A percentile compares a stretch with the other conserved stretches of the same genome.
Conservation (phyloP, 148 eudicot species). For the Rhododendron molle region DNA sequence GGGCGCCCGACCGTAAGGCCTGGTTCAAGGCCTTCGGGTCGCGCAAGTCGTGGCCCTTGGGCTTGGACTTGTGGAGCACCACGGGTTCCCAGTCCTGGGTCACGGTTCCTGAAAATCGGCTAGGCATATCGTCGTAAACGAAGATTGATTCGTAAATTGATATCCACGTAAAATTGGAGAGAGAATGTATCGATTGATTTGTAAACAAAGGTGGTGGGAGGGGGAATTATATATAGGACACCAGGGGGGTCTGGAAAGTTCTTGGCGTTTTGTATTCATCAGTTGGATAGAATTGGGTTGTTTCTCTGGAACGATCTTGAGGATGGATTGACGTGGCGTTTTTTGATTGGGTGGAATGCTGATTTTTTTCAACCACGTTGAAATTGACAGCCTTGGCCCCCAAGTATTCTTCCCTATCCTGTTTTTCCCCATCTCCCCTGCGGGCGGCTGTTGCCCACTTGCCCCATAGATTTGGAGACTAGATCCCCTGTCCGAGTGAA, state of each 20-base stretch:
- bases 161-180: neutral
- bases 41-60: conserved; percentile 49
- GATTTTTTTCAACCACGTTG: neutral
- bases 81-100: conserved; percentile 78
- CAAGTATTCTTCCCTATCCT: neutral
- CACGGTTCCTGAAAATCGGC: conserved; percentile 35
- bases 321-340: neutral
- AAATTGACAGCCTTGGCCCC: neutral
- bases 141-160: neutral
- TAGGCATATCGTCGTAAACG: conserved; percentile 32
- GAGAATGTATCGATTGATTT: neutral
- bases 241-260: conserved; percentile 1
- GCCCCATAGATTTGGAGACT: no score
- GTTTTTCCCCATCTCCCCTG: no score
- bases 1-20: conserved; percentile 51
- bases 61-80: conserved; percentile 50
- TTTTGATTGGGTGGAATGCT: neutral
- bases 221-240: neutral
- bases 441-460: no score
- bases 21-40: conserved; percentile 64
- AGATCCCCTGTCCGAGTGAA: no score
- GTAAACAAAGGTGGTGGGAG: rapidly evolving
- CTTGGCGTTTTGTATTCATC: neutral
- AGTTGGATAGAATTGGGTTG: neutral
- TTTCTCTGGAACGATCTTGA: neutral